A percentile compares a stretch with the other conserved stretches of the same genome.
Evolutionary conservation across 2,329 filamentous ascomycete genomes (phyloP).

Genomic region (Aspergillus costaricaensis): DNA sequence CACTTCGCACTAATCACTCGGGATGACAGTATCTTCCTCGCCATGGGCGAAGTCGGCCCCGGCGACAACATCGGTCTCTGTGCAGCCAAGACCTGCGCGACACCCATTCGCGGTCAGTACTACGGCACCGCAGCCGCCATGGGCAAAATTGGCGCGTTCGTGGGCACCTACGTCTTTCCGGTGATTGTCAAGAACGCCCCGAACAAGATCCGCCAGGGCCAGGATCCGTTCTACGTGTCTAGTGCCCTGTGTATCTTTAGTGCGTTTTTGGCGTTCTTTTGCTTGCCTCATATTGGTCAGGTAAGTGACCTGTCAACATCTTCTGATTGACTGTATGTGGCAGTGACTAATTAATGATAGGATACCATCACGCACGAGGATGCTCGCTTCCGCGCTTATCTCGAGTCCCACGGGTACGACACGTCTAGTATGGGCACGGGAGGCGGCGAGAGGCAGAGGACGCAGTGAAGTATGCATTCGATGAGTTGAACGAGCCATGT

Average conservation of each 20-base stretch:
- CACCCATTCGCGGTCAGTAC: constrained; percentile 78
- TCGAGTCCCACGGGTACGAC: constrained; percentile 76
- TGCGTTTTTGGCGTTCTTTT: constrained; percentile 65
- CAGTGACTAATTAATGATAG: constrained; percentile 38
- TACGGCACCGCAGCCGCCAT: constrained; percentile 55
- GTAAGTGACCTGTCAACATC: constrained; percentile 24
- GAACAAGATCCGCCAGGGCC: constrained; percentile 61
- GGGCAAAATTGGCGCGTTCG: constrained; percentile 66
- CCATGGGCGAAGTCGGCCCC: constrained; percentile 77
- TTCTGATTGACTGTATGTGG: too few species aligned
- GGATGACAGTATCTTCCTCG: constrained; percentile 63
- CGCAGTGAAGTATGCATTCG: background rate
- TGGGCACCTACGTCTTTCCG: constrained; percentile 80
- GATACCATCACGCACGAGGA: constrained; percentile 84
- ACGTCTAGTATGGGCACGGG: constrained; percentile 57
- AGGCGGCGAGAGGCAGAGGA: background rate
- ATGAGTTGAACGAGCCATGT: background rate
- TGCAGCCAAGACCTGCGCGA: constrained; percentile 84
- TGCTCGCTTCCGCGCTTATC: constrained; percentile 69
- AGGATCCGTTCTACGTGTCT: constrained; percentile 90
- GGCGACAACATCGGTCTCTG: constrained; percentile 90
- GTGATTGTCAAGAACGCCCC: constrained; percentile 64
- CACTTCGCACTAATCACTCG: background rate
- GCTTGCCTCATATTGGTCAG: constrained; percentile 71
- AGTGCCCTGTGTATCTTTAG: constrained; percentile 75